These are phyloP conservation scores for Agaricus subrufescens DNA, from an alignment of 768 basidiomycete genomes.

Conservation along the genomic window DNA sequence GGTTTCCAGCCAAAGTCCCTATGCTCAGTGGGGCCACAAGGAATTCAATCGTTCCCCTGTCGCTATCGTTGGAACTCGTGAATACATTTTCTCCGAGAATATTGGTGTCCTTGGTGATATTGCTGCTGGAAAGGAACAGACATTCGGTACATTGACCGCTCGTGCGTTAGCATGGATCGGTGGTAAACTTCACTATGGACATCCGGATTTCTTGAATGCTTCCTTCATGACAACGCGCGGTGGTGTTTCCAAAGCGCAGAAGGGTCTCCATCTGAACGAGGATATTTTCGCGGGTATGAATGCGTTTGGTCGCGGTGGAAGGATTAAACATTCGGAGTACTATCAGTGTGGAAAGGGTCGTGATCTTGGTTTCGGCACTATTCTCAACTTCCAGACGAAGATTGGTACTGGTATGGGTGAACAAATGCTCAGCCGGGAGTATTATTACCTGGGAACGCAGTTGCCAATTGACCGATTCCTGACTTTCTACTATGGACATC, in stretches of 20 bases:
- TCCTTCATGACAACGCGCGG: conserved; percentile 98
- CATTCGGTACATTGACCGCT: conserved; percentile 97
- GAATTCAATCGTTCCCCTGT: conserved; percentile 89
- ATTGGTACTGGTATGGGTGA: conserved; percentile 99
- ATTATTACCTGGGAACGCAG: conserved; percentile 98
- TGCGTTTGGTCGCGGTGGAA: conserved; percentile 94
- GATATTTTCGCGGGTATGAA: conserved; percentile 99
- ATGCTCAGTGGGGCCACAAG: conserved; percentile 93
- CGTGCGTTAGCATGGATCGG: conserved; percentile 95
- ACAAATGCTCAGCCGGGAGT: conserved; percentile 99
- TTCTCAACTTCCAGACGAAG: conserved; percentile 99
- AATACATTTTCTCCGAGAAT: conserved; percentile 99
- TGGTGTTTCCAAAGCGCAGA: conserved; percentile 98
- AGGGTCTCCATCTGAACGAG: conserved; percentile 96
- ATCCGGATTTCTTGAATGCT: conserved; percentile 98
- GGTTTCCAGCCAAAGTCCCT: conserved; percentile 89
- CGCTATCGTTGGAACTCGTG: conserved; percentile 96
- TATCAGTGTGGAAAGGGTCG: conserved; percentile 99
- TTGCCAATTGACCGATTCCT: conserved; percentile 97
- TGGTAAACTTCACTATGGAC: conserved; percentile 97
- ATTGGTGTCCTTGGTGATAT: conserved; percentile 99
- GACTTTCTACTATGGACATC: conserved; percentile 99
- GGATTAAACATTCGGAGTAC: conserved; percentile 99
- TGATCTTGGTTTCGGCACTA: conserved; percentile 98
- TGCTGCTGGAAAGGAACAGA: conserved; percentile 99